A percentile compares a stretch with the other conserved stretches of the same genome.
phyloP scores from a whole-genome alignment of 2,329 filamentous ascomycete genomes.

The Alternaria metachromatica region DNA sequence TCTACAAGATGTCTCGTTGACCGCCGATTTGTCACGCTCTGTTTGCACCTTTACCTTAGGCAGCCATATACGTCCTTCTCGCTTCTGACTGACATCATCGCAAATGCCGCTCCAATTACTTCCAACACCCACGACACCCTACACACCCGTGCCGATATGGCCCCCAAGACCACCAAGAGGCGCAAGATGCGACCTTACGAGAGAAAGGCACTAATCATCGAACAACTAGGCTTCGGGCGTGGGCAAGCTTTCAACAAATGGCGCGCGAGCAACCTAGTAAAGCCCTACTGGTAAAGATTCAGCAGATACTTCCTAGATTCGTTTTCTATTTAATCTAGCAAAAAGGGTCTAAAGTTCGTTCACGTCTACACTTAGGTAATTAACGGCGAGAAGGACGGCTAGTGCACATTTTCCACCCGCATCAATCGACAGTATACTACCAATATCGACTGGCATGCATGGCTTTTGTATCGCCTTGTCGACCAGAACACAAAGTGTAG shows the following conservation, averaged over 20 bases:
- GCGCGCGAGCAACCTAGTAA: neutral
- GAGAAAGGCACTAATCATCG: neutral
- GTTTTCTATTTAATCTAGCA: rapidly evolving
- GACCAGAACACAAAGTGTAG: neutral
- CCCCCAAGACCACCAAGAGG: rapidly evolving
- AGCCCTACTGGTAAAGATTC: neutral
- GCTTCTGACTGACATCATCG: neutral
- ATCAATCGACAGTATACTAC: neutral
- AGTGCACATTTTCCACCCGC: neutral
- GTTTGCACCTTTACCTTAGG: neutral
- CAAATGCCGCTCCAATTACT: neutral
- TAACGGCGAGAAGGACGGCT: neutral
- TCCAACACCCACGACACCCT: neutral
- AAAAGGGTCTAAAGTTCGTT: neutral
- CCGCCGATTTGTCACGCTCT: neutral
- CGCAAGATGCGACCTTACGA: neutral
- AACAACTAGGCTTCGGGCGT: neutral
- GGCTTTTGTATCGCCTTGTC: neutral
- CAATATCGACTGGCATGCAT: neutral
- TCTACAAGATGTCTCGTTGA: too few species aligned
- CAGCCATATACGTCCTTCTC: neutral
- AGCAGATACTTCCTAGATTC: neutral
- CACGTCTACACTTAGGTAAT: neutral
- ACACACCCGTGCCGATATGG: neutral
- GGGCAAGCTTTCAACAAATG: neutral